These are phyloP conservation scores for Tolypocladium cylindrosporum DNA, from an alignment of 2,329 filamentous ascomycete genomes.

Conservation along the genomic window DNA sequence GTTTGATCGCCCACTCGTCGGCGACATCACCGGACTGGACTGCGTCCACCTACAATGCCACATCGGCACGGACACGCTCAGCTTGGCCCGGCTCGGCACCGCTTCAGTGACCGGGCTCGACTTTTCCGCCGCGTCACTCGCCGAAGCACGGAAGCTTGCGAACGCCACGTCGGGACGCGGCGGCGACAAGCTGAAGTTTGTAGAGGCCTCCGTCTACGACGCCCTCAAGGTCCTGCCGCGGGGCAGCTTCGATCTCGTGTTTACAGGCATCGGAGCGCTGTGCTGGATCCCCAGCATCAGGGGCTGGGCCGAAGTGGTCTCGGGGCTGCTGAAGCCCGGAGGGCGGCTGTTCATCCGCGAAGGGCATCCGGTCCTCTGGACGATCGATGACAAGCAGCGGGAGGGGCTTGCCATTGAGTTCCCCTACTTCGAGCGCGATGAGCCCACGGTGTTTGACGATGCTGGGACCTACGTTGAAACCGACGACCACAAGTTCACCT, in stretches of 20 bases:
- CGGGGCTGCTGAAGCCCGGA: constrained; percentile 5
- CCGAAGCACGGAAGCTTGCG: constrained; percentile 4
- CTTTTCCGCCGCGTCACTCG: constrained; percentile 5
- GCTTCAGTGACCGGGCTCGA: constrained; percentile 9
- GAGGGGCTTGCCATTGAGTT: constrained; percentile 1
- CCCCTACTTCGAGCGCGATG: constrained; percentile 8
- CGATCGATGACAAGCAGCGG: constrained; percentile 3
- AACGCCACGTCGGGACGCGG: constrained; percentile 1
- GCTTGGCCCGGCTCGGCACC: constrained; percentile 6
- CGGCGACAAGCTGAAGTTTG: constrained; percentile 5
- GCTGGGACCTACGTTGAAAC: constrained; percentile 4
- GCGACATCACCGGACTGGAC: constrained; percentile 2
- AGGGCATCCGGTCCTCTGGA: constrained; percentile 5
- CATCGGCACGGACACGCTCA: constrained; percentile 9
- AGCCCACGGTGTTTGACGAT: constrained; percentile 2
- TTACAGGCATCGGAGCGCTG: constrained; percentile 7
- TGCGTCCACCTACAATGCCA: constrained; percentile 9
- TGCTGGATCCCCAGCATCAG: constrained; percentile 6
- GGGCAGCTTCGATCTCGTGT: constrained; percentile 6
- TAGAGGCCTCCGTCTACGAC: constrained; percentile 7
- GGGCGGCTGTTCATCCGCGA: constrained; percentile 7
- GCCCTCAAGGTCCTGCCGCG: not conserved
- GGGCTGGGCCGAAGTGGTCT: constrained; percentile 6
- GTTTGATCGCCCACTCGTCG: too few relatives aligned
- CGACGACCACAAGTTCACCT: not conserved